These are phyloP conservation scores for Sporothrix mexicana DNA, from an alignment of 2,329 filamentous ascomycete genomes.

Conservation along the genomic window DNA sequence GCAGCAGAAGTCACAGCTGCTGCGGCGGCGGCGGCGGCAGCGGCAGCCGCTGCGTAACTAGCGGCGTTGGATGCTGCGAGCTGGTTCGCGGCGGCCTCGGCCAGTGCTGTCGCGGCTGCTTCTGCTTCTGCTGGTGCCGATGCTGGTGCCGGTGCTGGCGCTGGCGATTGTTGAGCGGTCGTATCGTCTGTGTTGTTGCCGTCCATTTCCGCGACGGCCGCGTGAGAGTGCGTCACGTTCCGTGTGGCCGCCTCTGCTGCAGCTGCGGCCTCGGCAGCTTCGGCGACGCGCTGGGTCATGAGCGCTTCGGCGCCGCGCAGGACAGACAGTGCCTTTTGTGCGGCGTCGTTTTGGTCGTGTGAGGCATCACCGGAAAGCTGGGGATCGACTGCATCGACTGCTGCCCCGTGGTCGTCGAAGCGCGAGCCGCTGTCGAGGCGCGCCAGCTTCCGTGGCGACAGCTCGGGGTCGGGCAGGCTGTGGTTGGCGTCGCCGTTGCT, in stretches of 20 bases:
- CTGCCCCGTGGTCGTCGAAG: constrained; percentile 30
- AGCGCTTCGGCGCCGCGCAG: constrained; percentile 36
- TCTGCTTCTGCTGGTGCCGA: constrained; percentile 36
- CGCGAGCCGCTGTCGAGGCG: constrained; percentile 50
- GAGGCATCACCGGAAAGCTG: background rate
- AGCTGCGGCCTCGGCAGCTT: constrained; percentile 47
- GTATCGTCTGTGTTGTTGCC: constrained; percentile 27
- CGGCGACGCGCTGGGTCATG: constrained; percentile 39
- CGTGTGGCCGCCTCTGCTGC: constrained; percentile 30
- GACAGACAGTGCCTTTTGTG: constrained; percentile 54
- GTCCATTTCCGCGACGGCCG: constrained; percentile 4
- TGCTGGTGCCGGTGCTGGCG: constrained; percentile 48
- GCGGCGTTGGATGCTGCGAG: constrained; percentile 27
- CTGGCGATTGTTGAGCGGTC: constrained; percentile 34
- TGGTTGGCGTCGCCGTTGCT: constrained; percentile 17
- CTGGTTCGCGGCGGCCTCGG: constrained; percentile 41
- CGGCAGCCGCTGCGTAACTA: constrained; percentile 34
- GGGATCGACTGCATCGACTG: constrained; percentile 1
- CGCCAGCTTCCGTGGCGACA: constrained; percentile 61
- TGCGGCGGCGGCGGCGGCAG: constrained; percentile 31
- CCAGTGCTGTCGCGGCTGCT: constrained; percentile 42
- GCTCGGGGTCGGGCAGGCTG: constrained; percentile 45
- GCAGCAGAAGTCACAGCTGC: constrained; percentile 41
- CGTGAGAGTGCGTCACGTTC: background rate
- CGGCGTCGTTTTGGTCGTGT: constrained; percentile 49